Evolutionary conservation across 495 filamentous ascomycete species (phyloP).

Genomic region (Barbatosphaeria neglecta): DNA sequence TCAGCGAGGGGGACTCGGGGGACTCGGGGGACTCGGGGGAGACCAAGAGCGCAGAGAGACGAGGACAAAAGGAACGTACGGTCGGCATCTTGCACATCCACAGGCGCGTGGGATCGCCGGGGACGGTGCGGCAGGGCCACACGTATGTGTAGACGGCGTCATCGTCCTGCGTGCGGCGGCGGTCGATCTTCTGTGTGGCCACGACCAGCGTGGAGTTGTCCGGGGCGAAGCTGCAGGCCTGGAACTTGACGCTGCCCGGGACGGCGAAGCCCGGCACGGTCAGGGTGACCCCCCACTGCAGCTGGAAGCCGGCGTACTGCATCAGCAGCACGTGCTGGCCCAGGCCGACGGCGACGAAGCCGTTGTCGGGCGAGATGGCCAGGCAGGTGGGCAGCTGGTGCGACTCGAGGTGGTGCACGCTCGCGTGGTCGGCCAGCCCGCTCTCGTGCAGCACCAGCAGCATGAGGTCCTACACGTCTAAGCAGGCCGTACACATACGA

Average conservation of each 20-base stretch:
- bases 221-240: slow-evolving; percentile 4
- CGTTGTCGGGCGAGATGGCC: slow-evolving; percentile 2
- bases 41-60: background rate
- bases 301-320: background rate
- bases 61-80: background rate
- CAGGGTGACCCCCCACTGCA: slow-evolving; percentile 1
- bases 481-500: background rate
- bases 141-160: slow-evolving; percentile 2
- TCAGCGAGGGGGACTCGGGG: no score
- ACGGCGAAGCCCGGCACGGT: background rate
- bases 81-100: slow-evolving; percentile 4
- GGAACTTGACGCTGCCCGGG: background rate
- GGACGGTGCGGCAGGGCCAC: slow-evolving; percentile 1
- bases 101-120: background rate
- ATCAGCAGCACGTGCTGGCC: slow-evolving; percentile 1
- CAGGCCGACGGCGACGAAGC: slow-evolving; percentile 1
- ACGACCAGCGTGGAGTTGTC: slow-evolving; percentile 3
- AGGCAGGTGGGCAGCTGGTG: slow-evolving; percentile 1
- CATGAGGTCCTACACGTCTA: background rate
- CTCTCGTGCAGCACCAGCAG: slow-evolving; percentile 2
- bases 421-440: slow-evolving; percentile 1
- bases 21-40: no score
- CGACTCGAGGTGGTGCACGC: background rate
- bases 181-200: slow-evolving; percentile 4
- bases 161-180: slow-evolving; percentile 1